Evolutionary conservation across 176 grass and related monocot species (phyloP), one percentile per base, ranked within the genome.

Genomic region (Themeda triandra): DNA sequence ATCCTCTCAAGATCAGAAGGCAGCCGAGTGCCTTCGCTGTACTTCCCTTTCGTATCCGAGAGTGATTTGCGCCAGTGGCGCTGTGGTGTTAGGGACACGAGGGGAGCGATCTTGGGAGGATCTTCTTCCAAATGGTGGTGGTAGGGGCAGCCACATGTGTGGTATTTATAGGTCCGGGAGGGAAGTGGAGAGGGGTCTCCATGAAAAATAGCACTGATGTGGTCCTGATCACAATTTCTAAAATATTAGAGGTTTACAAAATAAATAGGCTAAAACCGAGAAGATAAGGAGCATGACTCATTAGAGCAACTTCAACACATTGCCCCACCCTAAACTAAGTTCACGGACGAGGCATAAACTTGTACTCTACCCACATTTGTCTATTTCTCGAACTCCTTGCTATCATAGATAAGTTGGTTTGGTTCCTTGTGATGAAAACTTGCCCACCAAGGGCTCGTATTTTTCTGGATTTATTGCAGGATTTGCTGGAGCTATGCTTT

Each of bases 11-110:
- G 68, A 90, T 45, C 59, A 78, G 37, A n/a, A 42, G 59, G 36
- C 32, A 29, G 21, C 8, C 28, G 17, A 30, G 69, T 66, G 73
- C 40, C 40, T 69, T 59, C 81, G 24, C 28, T 59, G 59, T 67
- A 84, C 81, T 84, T 53, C 58, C 30, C 69, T 81, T 84, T 84
- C 81, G 82, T 91, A 65, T 67, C 75, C 62, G 58, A 88, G 66
- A 80, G 81, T 44, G 73, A 73, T 74, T 79, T 76, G 74, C 70
- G 81, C 42, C 49, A 23, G 58, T 71, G 63, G 81, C 42, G 84
- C 11, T 53, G 28, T 64, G 44, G 1, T 74, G 42, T 56, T 75
- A 56, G 73, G 88, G 88, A 81, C 83, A 90, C 83, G 70, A 69
- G 65, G 64, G 46, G 28, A 44, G 76, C 76, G 31, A 80, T 75